These are phyloP conservation scores for Citrus hindsii DNA, from an alignment of 345 rosid genomes.

Conservation along the genomic window DNA sequence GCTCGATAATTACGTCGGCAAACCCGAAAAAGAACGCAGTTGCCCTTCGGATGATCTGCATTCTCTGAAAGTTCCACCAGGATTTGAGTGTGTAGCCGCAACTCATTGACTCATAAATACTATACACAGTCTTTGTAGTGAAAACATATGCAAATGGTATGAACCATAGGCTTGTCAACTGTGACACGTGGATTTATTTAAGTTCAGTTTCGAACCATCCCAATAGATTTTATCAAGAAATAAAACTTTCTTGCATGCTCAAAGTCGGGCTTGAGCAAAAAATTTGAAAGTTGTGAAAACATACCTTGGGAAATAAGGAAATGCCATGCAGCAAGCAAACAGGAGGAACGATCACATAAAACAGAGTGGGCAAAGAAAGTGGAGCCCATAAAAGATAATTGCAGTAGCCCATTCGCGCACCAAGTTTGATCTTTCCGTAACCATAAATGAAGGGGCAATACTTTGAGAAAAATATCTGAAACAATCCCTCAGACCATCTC, in stretches of 20 bases:
- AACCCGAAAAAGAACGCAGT: not conserved
- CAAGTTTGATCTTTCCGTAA: slow-evolving; percentile 21
- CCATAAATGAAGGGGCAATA: slow-evolving; percentile 35
- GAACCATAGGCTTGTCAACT: slow-evolving; percentile 22
- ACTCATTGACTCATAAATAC: slow-evolving; percentile 7
- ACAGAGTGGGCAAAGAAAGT: slow-evolving; percentile 24
- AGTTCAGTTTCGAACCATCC: too few species aligned
- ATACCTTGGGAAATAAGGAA: slow-evolving; percentile 38
- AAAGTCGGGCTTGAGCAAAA: too few species aligned
- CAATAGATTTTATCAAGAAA: too few species aligned
- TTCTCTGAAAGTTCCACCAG: slow-evolving; percentile 27
- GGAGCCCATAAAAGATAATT: slow-evolving; percentile 37
- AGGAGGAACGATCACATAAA: slow-evolving; percentile 27
- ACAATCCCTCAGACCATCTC: slow-evolving; percentile 43
- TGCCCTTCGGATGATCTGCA: slow-evolving; percentile 10
- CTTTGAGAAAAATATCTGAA: slow-evolving; percentile 40
- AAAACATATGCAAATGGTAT: slow-evolving; percentile 16
- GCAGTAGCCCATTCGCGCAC: slow-evolving; percentile 33
- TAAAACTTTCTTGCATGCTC: too few species aligned
- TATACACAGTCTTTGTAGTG: slow-evolving; percentile 3
- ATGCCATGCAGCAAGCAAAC: slow-evolving; percentile 28
- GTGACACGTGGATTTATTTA: not conserved
- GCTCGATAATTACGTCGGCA: slow-evolving; percentile 16
- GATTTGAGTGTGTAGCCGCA: not conserved
- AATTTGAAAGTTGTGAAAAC: too few species aligned